These are phyloP conservation scores for Rhododendron williamsianum DNA, from an alignment of 148 eudicot species.

Conservation along the genomic window DNA sequence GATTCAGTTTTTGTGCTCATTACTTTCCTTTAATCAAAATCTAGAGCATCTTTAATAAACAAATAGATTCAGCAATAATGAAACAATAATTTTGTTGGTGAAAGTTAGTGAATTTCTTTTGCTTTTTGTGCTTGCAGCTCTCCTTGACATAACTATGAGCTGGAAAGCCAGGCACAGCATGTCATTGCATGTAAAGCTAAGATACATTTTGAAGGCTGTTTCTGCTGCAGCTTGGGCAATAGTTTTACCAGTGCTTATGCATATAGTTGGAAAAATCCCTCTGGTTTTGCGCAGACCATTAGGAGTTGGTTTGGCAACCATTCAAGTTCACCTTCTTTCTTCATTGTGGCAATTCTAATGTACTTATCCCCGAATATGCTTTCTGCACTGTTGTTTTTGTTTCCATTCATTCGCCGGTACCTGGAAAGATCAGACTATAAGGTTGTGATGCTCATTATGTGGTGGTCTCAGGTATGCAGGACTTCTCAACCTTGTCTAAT, in stretches of 20 bases:
- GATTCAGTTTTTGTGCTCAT: neutral
- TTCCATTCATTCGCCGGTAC: slow-evolving; percentile 50
- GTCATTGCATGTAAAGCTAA: slow-evolving; percentile 53
- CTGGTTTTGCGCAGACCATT: slow-evolving; percentile 52
- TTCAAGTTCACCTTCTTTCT: slow-evolving; percentile 42
- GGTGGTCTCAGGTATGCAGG: slow-evolving; percentile 69
- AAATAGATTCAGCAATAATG: neutral
- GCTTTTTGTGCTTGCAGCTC: slow-evolving; percentile 32
- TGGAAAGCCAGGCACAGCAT: slow-evolving; percentile 55
- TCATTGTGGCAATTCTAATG: slow-evolving; percentile 50
- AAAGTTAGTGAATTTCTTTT: slow-evolving; percentile 4
- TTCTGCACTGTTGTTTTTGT: slow-evolving; percentile 47
- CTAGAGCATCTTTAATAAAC: neutral
- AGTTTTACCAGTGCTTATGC: slow-evolving; percentile 63
- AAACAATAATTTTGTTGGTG: neutral
- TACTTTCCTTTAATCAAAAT: neutral
- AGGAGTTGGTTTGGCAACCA: slow-evolving; percentile 52
- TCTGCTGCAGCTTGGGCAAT: slow-evolving; percentile 60
- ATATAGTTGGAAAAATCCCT: slow-evolving; percentile 50
- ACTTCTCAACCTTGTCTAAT: neutral
- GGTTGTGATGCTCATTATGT: slow-evolving; percentile 53
- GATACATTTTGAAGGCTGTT: slow-evolving; percentile 50
- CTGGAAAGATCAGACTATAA: slow-evolving; percentile 56
- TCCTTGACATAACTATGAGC: slow-evolving; percentile 51
- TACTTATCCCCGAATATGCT: slow-evolving; percentile 63